phyloP scores from a whole-genome alignment of 306 rosid species.

The Cyamopsis tetragonoloba region DNA sequence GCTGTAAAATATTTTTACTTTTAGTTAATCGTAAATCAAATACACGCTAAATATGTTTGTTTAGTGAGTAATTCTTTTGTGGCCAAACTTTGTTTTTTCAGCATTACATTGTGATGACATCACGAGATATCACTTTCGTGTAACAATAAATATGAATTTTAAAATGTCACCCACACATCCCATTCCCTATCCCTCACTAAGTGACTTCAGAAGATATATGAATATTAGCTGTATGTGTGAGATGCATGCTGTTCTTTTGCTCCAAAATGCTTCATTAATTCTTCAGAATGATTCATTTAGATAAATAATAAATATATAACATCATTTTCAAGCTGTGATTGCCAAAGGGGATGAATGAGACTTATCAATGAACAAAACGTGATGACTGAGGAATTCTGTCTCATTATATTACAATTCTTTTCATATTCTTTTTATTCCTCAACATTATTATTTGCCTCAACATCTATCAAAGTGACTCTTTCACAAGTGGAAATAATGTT shows the following conservation, averaged over 20 bases:
- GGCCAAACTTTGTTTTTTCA: too few species aligned
- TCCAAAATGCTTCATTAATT: conserved; percentile 14
- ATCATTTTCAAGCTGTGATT: conserved; percentile 28
- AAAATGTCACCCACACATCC: background rate
- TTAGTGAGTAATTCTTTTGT: too few species aligned
- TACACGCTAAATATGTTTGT: too few species aligned
- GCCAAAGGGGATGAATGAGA: conserved; percentile 33
- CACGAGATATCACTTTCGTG: too few species aligned
- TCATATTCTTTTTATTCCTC: background rate
- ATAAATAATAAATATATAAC: background rate
- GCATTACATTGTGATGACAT: too few species aligned
- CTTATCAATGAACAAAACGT: too few species aligned
- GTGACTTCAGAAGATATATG: background rate
- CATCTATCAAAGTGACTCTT: conserved; percentile 13
- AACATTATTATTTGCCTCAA: conserved; percentile 11
- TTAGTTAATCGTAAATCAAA: too few species aligned
- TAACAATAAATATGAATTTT: background rate
- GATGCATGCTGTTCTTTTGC: background rate
- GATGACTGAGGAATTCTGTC: too few species aligned
- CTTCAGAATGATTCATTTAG: conserved; percentile 2
- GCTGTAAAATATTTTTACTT: too few species aligned
- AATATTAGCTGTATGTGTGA: background rate
- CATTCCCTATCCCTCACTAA: background rate
- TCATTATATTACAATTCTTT: background rate
- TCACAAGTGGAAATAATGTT: conserved; percentile 18